Evolutionary conservation across 1,139 yeast species (phyloP), one percentile per base, ranked within the genome.

Genomic region (Protomyces pachydermus): DNA sequence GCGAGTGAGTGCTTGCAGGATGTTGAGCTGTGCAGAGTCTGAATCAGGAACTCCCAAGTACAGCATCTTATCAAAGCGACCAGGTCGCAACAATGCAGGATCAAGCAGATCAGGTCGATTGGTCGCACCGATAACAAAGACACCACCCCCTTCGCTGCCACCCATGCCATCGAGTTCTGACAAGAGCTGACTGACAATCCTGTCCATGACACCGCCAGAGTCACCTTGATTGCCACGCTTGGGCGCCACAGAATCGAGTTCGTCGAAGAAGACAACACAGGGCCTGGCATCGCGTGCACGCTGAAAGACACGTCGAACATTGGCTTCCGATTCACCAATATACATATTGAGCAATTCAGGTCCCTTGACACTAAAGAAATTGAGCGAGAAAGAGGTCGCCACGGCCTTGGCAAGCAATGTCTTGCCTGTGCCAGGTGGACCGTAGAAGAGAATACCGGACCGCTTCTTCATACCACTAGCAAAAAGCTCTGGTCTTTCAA

Each of bases 91-190:
- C 61, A 93, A 79, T 0, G 98, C 98, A 73, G 91, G 97, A 73
- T 93, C 98, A 57, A 93, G 79, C 67, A 93, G 78, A 77, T 93
- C 98, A 0, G 98, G 98, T 71, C 98, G 81, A 71, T 93, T 93
- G 0, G 98, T 93, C 6, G 98, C 98, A 14, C 98, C 98, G 56
- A 93, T 96, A 12, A 91, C 97, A 74, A 93, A 93, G 0, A 93
- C 96, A 8, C 97, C 98, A 67, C 91, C 97, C 10, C 95, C 93
- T 84, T 16, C 85, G 83, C 5, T 87, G 64, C 60, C 84, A 1
- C 98, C 95, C 97, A 91, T 91, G 48, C 98, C 98, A 73, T 93
- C 98, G 57, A 93, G 79, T 74, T 93, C 98, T 0, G 98, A 97
- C 60, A 93, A 79, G 58, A 93, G 78, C 74, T 93, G 98, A 0